Evolutionary conservation across 2,329 filamentous ascomycete species (phyloP), one percentile per base, ranked within the genome.

Genomic region (Penicillium sp.): DNA sequence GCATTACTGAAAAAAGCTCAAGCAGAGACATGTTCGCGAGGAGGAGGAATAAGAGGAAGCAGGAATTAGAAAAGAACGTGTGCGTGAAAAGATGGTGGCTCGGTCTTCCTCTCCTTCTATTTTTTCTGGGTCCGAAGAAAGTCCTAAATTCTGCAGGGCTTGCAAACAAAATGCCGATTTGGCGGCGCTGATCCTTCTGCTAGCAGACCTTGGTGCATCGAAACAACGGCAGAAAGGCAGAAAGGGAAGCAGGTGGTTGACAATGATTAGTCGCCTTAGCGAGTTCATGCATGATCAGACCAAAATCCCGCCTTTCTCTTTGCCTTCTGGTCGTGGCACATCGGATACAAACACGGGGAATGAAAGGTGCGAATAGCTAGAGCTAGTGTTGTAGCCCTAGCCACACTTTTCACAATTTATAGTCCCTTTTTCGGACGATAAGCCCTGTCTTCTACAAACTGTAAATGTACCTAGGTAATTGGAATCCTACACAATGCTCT

Each of bases 401-500:
- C 57, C 45, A 64, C 62, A 0, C 72, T 72, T 30, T 5, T 9
- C 26, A 30, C 9, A 30, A 30, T 30, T 5, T 9, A 5, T 30
- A 30, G 26, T 30, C 9, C 26, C 26, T 30, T 9, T 30, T 30
- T 5, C 9, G 26, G 9, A 5, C 26, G 26, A 9, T 30, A 30
- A 30, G 5, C 9, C 26, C 26, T 5, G 26, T 30, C 26, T 30
- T 30, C 26, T 30, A 58, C 78, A 75, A 0, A 72, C 64, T 1
- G 73, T 71, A 3, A 70, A 70, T 2, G 75, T n/a, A n/a, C n/a
- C n/a, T n/a, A n/a, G n/a, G n/a, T 77, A 14, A 79, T 58, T 0
- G 65, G 74, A 9, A 79, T 61, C 40, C 66, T 68, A 26, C 56
- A 64, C 1, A 79, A 60, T 2, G 63, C 64, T 0, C 72, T 68